Conservation (phyloP, 352 stramenopile species). For the Globisporangium viniferum region DNA sequence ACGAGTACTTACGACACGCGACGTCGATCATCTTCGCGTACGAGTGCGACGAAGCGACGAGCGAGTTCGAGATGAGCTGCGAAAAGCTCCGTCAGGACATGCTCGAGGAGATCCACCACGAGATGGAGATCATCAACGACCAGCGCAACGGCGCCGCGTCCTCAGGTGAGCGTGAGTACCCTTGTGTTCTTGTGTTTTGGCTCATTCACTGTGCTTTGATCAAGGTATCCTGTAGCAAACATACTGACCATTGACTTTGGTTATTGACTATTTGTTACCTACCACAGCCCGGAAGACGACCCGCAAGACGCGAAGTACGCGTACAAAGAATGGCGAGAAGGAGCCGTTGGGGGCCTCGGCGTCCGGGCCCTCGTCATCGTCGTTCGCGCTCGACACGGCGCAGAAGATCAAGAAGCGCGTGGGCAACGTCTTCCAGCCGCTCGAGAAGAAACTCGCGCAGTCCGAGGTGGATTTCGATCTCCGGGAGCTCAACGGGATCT, state of each 20-base stretch:
- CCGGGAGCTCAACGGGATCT: constrained; percentile 47
- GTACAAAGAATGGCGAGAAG: constrained; percentile 47
- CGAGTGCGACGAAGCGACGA: constrained; percentile 76
- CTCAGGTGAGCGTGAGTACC: constrained; percentile 17
- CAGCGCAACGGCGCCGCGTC: constrained; percentile 58
- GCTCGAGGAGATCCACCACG: constrained; percentile 82
- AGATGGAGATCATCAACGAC: constrained; percentile 81
- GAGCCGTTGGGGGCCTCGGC: not conserved
- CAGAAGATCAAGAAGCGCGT: constrained; percentile 73
- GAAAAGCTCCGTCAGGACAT: constrained; percentile 81
- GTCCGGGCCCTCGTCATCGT: not conserved
- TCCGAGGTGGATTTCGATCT: constrained; percentile 74
- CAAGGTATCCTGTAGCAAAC: not conserved
- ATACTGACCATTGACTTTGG: not conserved
- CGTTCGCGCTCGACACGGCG: constrained; percentile 42
- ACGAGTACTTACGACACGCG: constrained; percentile 54
- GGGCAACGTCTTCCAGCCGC: constrained; percentile 60
- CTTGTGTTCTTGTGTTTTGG: not conserved
- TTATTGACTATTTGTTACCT: not conserved
- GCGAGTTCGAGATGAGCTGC: constrained; percentile 71
- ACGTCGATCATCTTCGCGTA: constrained; percentile 76
- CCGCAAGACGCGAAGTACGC: constrained; percentile 72
- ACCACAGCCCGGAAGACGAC: constrained; percentile 56
- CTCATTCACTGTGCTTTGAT: not conserved
- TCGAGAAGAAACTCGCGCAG: constrained; percentile 69